Conservation (phyloP, 148 eudicot species). For the Cornus suecica region DNA sequence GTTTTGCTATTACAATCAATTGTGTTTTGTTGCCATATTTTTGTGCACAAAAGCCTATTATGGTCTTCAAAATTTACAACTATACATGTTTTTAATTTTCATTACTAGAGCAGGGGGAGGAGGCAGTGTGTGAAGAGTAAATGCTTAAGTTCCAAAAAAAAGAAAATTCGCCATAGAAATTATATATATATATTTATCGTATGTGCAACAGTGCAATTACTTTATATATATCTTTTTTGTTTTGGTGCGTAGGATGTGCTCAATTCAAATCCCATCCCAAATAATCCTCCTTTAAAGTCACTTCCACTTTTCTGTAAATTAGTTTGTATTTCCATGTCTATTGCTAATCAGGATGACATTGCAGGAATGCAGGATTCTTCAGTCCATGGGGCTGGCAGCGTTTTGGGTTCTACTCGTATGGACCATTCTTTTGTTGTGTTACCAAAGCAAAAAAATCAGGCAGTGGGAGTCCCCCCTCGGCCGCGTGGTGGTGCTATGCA, state of each 20-base stretch:
- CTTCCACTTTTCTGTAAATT: background rate
- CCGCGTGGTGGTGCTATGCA: constrained; percentile 58
- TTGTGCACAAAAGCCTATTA: too few species aligned
- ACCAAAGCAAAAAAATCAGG: constrained; percentile 70
- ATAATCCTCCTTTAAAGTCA: background rate
- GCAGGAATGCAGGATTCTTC: constrained; percentile 90
- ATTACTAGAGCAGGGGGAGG: too few species aligned
- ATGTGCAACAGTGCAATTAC: too few species aligned
- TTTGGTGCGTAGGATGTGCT: too few species aligned
- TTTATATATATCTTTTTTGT: too few species aligned
- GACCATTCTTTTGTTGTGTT: constrained; percentile 93
- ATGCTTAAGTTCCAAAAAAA: too few species aligned
- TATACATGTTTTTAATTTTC: too few species aligned
- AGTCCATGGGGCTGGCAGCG: constrained; percentile 66
- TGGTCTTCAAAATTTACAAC: too few species aligned
- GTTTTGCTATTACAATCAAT: too few species aligned
- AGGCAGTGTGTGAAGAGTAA: too few species aligned
- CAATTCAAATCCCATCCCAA: too few species aligned
- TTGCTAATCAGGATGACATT: background rate
- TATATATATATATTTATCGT: background rate
- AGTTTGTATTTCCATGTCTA: background rate
- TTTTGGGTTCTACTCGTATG: constrained; percentile 73
- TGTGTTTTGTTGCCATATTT: too few species aligned
- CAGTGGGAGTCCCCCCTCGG: constrained; percentile 69
- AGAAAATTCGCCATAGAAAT: background rate